Percentiles rank a stretch among this genome's conserved stretches.
Evolutionary conservation across 805 yeast species (phyloP).

Genomic region (Spathaspora arborariae): DNA sequence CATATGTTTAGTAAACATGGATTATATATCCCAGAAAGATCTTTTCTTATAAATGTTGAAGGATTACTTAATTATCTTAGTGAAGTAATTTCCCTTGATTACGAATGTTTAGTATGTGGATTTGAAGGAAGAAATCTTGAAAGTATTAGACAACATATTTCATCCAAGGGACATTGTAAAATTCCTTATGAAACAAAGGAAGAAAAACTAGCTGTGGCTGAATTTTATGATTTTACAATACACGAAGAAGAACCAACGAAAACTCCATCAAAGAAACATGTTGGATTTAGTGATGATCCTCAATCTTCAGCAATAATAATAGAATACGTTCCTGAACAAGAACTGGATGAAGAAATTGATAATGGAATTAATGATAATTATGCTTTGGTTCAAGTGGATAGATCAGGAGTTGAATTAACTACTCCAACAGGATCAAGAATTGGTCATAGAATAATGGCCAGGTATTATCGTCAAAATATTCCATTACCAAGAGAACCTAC

Average conservation of each 20-base stretch:
- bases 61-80: constrained; percentile 38
- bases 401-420: constrained; percentile 60
- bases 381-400: constrained; percentile 42
- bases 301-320: constrained; percentile 10
- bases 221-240: constrained; percentile 36
- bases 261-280: constrained; percentile 17
- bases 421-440: constrained; percentile 75
- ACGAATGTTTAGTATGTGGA: constrained; percentile 44
- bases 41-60: constrained; percentile 31
- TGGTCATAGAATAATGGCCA: constrained; percentile 75
- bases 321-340: constrained; percentile 11
- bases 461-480: constrained; percentile 66
- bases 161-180: constrained; percentile 42
- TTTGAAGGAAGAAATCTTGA: constrained; percentile 39
- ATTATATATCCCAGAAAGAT: constrained; percentile 41
- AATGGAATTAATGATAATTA: constrained; percentile 21
- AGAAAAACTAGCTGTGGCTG: constrained; percentile 32
- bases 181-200: constrained; percentile 42
- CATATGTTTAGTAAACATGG: constrained; percentile 47
- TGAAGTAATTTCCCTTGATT: constrained; percentile 34
- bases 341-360: constrained; percentile 9
- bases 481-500: constrained; percentile 22
- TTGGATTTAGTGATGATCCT: constrained; percentile 20
- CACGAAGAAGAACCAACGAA: constrained; percentile 11
- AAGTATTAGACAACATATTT: constrained; percentile 42